Base-by-base conservation (phyloP, 176 grass and related monocot genomes). In the Panicum miliaceum region DNA sequence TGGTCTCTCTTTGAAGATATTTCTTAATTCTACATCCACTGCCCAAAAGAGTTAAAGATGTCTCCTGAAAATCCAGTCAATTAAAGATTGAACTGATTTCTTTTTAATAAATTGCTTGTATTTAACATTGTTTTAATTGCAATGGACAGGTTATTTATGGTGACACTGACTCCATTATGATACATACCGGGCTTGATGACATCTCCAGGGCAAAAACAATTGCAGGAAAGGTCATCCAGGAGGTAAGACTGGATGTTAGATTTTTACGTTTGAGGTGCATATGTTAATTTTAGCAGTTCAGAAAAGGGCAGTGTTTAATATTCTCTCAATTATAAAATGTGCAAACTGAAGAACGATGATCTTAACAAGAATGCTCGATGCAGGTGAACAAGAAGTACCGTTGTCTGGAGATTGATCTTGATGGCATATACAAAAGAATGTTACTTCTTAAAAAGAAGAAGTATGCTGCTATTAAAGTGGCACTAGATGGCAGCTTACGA, bases 361-460 rank as follows among this genome's bases (percentile, higher is more conserved):
- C 26, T 86, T 83, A 71, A 32, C 32, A 45, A 48, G 12, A 68
- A 78, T 86, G 43, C 23, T 71, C 84, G 25, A 86, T 78, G 42
- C 80, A 97, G 96, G 96, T 98, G 71, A 99, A 96, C 75, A 96
- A 96, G 76, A 96, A 91, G 29, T 99, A 99, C 64, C 90, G 84
- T 75, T 92, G 91, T 77, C 73, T 99, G 22, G 96, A 99, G 87
- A 99, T 99, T 84, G 96, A 99, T 90, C 93, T 99, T 60, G 96
- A 99, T 89, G 96, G 93, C 65, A 85, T 99, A 86, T 99, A 96
- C 81, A 96, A 99, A 87, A 90, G 93, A 94, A 91, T 99, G 88
- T 73, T 99, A 58, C 96, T 99, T 90, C 91, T 99, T 59, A 99
- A 99, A 90, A 99, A 99, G 87, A 99, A 99, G 58, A 99, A 99